Evolutionary conservation across 257 asterid genomes (phyloP).

Genomic region (Anisodus tanguticus): DNA sequence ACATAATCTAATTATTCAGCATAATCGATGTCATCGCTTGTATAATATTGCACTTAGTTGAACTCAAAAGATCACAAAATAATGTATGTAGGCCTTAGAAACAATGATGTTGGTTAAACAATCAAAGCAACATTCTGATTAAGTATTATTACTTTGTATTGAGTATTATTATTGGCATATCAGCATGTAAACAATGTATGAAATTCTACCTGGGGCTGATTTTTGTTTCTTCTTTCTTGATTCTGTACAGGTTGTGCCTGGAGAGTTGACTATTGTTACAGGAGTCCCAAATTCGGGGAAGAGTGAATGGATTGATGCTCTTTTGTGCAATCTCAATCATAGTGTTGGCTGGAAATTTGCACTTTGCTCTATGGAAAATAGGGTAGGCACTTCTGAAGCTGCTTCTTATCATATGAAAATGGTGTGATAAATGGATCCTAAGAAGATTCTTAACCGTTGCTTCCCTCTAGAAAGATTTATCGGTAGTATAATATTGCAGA

Average conservation of each 20-base stretch:
- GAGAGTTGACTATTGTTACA: constrained; percentile 90
- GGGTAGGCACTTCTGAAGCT: constrained; percentile 48
- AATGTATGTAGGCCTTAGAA: not conserved
- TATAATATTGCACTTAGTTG: not conserved
- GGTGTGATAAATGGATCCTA: not conserved
- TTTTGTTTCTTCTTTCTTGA: not conserved
- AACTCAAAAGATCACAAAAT: not conserved
- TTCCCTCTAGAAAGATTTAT: constrained; percentile 24
- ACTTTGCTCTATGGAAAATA: constrained; percentile 96
- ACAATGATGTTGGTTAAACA: not conserved
- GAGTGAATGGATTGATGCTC: constrained; percentile 99
- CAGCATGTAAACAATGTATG: not conserved
- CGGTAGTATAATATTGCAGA: not conserved
- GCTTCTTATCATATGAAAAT: not conserved
- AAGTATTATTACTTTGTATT: constrained; percentile 1
- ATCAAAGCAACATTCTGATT: not conserved
- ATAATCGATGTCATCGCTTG: not conserved
- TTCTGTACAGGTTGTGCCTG: constrained; percentile 82
- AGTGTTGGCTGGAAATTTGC: constrained; percentile 95
- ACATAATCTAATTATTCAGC: not conserved
- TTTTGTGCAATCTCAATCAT: constrained; percentile 84
- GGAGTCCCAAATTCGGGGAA: constrained; percentile 99
- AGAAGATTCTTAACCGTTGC: not conserved
- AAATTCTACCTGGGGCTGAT: constrained; percentile 15
- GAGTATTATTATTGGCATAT: not conserved